Evolutionary conservation across 768 basidiomycete species (phyloP).

Genomic region (Mrakia blollopis): DNA sequence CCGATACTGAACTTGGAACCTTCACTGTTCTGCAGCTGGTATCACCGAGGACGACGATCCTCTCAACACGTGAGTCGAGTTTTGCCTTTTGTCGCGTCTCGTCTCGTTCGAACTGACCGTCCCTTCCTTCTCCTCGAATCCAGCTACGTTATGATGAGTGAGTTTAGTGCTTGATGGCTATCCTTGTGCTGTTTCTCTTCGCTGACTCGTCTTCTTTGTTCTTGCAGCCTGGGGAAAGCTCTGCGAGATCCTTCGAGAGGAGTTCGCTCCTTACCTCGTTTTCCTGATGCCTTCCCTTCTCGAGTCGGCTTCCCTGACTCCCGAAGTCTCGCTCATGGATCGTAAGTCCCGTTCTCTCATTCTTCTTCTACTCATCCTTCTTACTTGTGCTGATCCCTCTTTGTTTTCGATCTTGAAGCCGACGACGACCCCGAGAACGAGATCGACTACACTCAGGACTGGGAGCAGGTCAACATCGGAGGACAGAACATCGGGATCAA

Average conservation of each 20-base stretch:
- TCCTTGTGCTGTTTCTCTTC: background rate
- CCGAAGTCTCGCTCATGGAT: conserved; percentile 71
- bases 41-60: conserved; percentile 67
- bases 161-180: background rate
- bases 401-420: conserved; percentile 47
- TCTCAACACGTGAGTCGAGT: conserved; percentile 56
- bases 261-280: conserved; percentile 81
- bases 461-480: conserved; percentile 59
- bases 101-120: background rate
- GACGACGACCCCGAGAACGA: conserved; percentile 43
- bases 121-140: background rate
- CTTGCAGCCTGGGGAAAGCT: conserved; percentile 76
- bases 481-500: conserved; percentile 60
- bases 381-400: background rate
- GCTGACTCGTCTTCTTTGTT: conserved; percentile 4
- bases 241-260: conserved; percentile 73
- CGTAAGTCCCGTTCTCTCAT: conserved; percentile 36
- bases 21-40: conserved; percentile 50
- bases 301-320: conserved; percentile 69
- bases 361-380: background rate
- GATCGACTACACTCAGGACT: conserved; percentile 46
- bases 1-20: too few species aligned
- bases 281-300: conserved; percentile 77
- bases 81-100: background rate
- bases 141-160: conserved; percentile 45